Conservation (phyloP, 2,329 filamentous ascomycete species). For the Periconia sp. region DNA sequence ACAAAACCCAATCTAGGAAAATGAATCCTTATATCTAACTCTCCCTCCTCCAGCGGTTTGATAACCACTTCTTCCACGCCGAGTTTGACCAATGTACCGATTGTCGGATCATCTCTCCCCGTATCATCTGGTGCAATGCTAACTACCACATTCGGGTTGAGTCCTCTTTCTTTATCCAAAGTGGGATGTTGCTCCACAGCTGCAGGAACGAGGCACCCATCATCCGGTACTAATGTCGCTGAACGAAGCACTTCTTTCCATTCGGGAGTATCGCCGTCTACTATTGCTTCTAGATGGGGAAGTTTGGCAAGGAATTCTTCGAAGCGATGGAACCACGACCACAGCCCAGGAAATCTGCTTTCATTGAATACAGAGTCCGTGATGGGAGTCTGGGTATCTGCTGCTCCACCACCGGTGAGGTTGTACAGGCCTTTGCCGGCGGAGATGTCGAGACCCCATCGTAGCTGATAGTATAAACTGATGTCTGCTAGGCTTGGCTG, state of each 20-base stretch:
- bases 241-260: constrained; percentile 17
- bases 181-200: constrained; percentile 25
- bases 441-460: constrained; percentile 49
- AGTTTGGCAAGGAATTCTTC: constrained; percentile 39
- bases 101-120: constrained; percentile 45
- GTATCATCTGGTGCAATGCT: constrained; percentile 50
- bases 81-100: constrained; percentile 43
- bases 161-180: constrained; percentile 37
- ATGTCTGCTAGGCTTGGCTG: constrained; percentile 46
- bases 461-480: constrained; percentile 46
- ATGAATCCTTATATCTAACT: constrained; percentile 45
- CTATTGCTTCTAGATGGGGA: constrained; percentile 28
- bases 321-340: constrained; percentile 44
- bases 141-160: constrained; percentile 37
- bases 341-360: constrained; percentile 44
- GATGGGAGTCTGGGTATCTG: constrained; percentile 25
- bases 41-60: constrained; percentile 35
- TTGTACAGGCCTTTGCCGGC: constrained; percentile 41
- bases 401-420: constrained; percentile 42
- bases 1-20: constrained; percentile 50
- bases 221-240: constrained; percentile 4
- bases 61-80: constrained; percentile 51
- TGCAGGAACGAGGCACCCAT: constrained; percentile 39
- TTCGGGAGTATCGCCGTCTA: constrained; percentile 3
- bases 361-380: constrained; percentile 43